Percentiles rank a stretch among this genome's conserved stretches.
These are phyloP conservation scores for Zygoascus flipseniorum DNA, from an alignment of 805 yeast species.

Conservation along the genomic window DNA sequence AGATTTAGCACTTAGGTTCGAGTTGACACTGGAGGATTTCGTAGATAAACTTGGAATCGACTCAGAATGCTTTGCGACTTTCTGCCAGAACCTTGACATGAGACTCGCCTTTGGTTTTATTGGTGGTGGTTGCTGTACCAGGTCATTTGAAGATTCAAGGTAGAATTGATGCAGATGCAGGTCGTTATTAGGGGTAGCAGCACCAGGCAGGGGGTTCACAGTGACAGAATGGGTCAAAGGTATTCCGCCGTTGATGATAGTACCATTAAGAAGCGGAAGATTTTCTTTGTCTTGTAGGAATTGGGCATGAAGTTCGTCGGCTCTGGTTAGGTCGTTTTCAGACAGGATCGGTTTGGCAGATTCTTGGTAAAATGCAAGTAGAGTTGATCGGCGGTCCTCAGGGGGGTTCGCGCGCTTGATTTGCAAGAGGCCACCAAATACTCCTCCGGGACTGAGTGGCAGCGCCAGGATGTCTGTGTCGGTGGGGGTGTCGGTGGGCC, in stretches of 20 bases:
- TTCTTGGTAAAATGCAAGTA: conserved; percentile 13
- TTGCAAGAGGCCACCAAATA: conserved; percentile 15
- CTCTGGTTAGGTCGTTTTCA: not conserved
- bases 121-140: not conserved
- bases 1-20: not conserved
- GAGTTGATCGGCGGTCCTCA: conserved; percentile 7
- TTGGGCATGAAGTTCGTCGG: not conserved
- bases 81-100: not conserved
- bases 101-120: not conserved
- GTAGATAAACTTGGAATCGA: no score
- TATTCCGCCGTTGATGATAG: conserved; percentile 23
- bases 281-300: not conserved
- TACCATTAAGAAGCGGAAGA: conserved; percentile 8
- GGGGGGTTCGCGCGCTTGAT: not conserved
- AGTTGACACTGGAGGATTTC: not conserved
- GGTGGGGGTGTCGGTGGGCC: conserved; percentile 21
- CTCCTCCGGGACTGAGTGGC: conserved; percentile 28
- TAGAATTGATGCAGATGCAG: not conserved
- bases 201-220: conserved; percentile 8
- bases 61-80: not conserved
- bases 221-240: conserved; percentile 12
- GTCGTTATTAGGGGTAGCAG: conserved; percentile 3
- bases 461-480: not conserved
- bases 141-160: not conserved
- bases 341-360: conserved; percentile 13